Evolutionary conservation across 2,329 filamentous ascomycete species (phyloP), one percentile per base, ranked within the genome.

Genomic region (Cytospora piceae): DNA sequence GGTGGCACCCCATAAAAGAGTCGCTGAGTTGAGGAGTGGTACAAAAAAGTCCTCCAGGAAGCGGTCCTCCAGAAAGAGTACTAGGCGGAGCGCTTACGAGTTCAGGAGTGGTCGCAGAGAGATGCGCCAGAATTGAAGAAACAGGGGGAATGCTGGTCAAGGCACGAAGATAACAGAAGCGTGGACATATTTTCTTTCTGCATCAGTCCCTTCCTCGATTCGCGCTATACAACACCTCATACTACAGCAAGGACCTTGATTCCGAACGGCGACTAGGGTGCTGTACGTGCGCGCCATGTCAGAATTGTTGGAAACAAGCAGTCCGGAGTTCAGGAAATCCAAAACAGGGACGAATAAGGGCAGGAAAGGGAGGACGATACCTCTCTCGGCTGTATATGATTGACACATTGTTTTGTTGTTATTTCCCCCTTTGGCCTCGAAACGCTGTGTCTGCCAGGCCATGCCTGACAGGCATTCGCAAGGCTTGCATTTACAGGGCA

Each of bases 401-500:
- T 20, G 46, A 49, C n/a, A 24, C 46, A 24, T 24, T 49, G 22
- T 49, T 22, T 49, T n/a, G 22, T 49, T 49, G 46, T 22, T 49
- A 49, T 49, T 49, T 22, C n/a, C n/a, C n/a, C n/a, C n/a, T 49
- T 49, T 22, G 12, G 46, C 46, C 46, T 49, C n/a, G 46, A 49
- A 49, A 14, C 46, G 46, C n/a, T 24, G 22, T 24, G 46, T 49
- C 46, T 49, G 46, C n/a, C 46, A 49, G 22, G 46, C 12, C n/a
- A 14, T 49, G 6, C 20, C 11, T 49, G n/a, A 49, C 20, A 49
- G 46, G n/a, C 46, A 49, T 49, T 24, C 46, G 22, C 20, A 3
- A 53, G 39, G 39, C 53, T 57, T 29, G 63, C 63, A 64, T 64
- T 64, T 64, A 60, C 57, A 64, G 31, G 63, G 53, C 27, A 54